Evolutionary conservation across 208 protist species (phyloP).

Genomic region (Zelonia costaricensis): DNA sequence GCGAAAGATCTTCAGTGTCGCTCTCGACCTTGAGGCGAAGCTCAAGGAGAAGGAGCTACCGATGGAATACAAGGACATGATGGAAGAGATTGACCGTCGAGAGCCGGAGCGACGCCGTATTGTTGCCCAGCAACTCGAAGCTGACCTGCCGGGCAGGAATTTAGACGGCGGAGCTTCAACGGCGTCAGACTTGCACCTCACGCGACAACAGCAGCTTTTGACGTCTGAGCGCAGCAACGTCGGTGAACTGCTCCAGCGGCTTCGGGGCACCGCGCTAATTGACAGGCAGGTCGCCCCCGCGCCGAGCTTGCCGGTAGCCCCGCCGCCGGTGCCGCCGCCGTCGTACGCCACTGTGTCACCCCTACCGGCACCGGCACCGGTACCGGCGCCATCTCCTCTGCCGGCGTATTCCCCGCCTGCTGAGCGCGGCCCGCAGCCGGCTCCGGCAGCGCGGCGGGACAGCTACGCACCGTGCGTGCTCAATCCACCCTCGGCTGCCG

Average conservation of each 20-base stretch:
- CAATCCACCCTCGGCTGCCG: slow-evolving; percentile 15
- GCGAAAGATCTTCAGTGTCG: slow-evolving; percentile 20
- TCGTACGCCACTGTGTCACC: neutral
- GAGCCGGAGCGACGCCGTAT: slow-evolving; percentile 38
- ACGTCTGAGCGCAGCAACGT: slow-evolving; percentile 20
- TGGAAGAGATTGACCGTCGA: slow-evolving; percentile 33
- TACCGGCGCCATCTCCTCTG: neutral
- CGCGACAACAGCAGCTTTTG: slow-evolving; percentile 28
- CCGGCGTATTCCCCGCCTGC: neutral
- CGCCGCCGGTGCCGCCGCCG: neutral
- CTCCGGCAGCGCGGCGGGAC: neutral
- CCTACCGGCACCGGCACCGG: neutral
- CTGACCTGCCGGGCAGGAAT: slow-evolving; percentile 2
- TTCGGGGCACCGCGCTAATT: slow-evolving; percentile 15
- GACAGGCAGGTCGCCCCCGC: neutral
- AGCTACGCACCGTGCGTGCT: slow-evolving; percentile 39
- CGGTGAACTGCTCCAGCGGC: slow-evolving; percentile 15
- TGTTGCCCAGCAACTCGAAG: slow-evolving; percentile 36
- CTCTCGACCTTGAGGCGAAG: slow-evolving; percentile 27
- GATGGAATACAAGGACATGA: slow-evolving; percentile 30
- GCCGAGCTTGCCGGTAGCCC: neutral
- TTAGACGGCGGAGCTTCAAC: neutral
- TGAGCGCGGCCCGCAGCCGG: neutral
- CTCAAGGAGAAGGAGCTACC: slow-evolving; percentile 30
- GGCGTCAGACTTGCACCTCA: slow-evolving; percentile 6